A percentile compares a stretch with the other conserved stretches of the same genome.
These are phyloP conservation scores for Massariosphaeria phaeospora DNA, from an alignment of 495 filamentous ascomycete species.

Conservation along the genomic window DNA sequence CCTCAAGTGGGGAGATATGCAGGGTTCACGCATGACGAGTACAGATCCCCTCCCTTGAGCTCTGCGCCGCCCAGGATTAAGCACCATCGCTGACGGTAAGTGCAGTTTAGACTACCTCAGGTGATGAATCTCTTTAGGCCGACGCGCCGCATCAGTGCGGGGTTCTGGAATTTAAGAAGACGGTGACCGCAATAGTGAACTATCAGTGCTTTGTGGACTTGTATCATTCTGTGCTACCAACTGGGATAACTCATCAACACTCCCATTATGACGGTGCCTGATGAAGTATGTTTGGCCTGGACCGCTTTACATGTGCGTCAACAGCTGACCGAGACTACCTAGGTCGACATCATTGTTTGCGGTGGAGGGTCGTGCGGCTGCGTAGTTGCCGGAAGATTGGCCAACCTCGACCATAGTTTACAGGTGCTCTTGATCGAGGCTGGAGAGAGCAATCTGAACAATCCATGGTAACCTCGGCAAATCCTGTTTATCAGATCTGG, in stretches of 20 bases:
- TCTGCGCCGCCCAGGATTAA: conserved; percentile 19
- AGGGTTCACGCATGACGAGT: conserved; percentile 8
- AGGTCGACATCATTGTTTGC: conserved; percentile 81
- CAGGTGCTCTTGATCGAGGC: conserved; percentile 74
- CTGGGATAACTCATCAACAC: background rate
- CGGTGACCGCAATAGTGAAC: conserved; percentile 12
- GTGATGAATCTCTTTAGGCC: conserved; percentile 19
- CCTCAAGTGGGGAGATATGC: conserved; percentile 6
- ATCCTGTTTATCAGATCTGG: background rate
- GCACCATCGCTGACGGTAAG: conserved; percentile 9
- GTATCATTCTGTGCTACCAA: conserved; percentile 21
- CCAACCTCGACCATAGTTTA: conserved; percentile 75
- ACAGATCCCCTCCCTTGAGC: conserved; percentile 12
- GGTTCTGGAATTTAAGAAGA: conserved; percentile 15
- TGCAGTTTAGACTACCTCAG: conserved; percentile 15
- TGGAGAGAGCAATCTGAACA: conserved; percentile 75
- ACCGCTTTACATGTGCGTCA: background rate
- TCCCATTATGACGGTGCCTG: conserved; percentile 29
- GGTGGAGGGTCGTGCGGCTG: conserved; percentile 53
- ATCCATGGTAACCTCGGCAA: conserved; percentile 55
- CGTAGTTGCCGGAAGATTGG: conserved; percentile 72
- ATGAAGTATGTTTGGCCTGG: conserved; percentile 16
- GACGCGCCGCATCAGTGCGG: conserved; percentile 14
- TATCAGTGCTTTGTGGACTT: conserved; percentile 13
- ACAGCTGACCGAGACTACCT: conserved; percentile 39